These are phyloP conservation scores for Mortierella hygrophila DNA, from an alignment of 192 early-diverging fungal species.

Conservation along the genomic window DNA sequence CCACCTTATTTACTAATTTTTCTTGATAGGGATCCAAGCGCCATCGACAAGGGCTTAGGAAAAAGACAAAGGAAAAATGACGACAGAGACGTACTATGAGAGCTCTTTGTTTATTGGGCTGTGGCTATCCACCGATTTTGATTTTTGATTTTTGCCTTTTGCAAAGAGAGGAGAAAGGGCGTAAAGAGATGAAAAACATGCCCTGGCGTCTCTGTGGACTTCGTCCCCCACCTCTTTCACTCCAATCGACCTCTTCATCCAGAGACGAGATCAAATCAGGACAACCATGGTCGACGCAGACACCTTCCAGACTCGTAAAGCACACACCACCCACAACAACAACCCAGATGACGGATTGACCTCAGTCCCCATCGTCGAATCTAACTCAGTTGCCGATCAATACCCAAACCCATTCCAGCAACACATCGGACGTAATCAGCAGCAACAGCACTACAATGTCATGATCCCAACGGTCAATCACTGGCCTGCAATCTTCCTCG, in stretches of 20 bases:
- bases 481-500: constrained; percentile 12
- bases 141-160: no score
- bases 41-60: no score
- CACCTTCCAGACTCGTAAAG: background rate
- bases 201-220: background rate
- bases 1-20: no score
- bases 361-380: background rate
- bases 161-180: no score
- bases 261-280: background rate
- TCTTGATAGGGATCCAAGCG: no score
- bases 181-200: background rate
- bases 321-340: background rate
- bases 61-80: no score
- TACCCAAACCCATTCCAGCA: constrained; percentile 15
- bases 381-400: background rate
- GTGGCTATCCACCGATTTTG: no score
- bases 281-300: background rate
- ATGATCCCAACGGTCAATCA: constrained; percentile 19
- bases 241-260: background rate
- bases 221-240: background rate
- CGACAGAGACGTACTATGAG: no score
- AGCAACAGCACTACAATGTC: constrained; percentile 20
- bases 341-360: background rate
- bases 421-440: background rate
- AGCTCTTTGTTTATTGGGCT: no score